phyloP scores from a whole-genome alignment of 139 green algal genomes.

The Protoeuglena noctilucae region DNA sequence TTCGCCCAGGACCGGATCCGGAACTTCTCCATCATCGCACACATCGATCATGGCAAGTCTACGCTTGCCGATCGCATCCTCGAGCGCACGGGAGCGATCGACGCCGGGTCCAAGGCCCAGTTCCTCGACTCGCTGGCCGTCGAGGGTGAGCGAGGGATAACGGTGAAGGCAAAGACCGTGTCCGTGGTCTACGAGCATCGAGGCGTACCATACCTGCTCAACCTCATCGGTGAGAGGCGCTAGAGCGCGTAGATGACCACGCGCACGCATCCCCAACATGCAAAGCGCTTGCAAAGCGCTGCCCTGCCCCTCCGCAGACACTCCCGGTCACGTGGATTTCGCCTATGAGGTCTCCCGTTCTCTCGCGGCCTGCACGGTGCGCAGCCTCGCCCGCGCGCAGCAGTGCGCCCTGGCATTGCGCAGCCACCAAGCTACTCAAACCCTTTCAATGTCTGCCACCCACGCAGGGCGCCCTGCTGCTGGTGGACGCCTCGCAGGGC shows the following conservation, averaged over 20 bases:
- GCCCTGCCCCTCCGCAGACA: slow-evolving; percentile 24
- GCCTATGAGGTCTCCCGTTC: slow-evolving; percentile 19
- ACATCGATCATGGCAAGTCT: slow-evolving; percentile 71
- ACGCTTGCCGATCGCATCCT: slow-evolving; percentile 64
- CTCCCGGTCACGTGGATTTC: slow-evolving; percentile 53
- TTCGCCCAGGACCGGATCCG: slow-evolving; percentile 30
- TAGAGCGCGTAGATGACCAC: slow-evolving; percentile 12
- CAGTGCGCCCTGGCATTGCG: background rate
- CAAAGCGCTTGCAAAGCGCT: background rate
- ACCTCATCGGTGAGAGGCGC: slow-evolving; percentile 58
- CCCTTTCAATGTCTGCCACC: slow-evolving; percentile 36
- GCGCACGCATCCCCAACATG: slow-evolving; percentile 3
- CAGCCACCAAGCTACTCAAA: background rate
- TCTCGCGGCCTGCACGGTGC: background rate
- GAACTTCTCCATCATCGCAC: slow-evolving; percentile 72
- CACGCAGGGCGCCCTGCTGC: slow-evolving; percentile 70
- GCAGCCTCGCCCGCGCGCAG: too few relatives aligned
- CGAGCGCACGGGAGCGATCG: background rate
- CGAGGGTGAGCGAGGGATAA: slow-evolving; percentile 81
- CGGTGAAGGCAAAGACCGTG: slow-evolving; percentile 79
- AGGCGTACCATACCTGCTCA: slow-evolving; percentile 54
- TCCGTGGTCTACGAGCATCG: slow-evolving; percentile 51
- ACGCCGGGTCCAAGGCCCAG: background rate
- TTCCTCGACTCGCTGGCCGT: slow-evolving; percentile 29
- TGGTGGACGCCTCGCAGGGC: slow-evolving; percentile 75